Conservation (phyloP, 2,329 filamentous ascomycete genomes). For the Penicillium nordicum region DNA sequence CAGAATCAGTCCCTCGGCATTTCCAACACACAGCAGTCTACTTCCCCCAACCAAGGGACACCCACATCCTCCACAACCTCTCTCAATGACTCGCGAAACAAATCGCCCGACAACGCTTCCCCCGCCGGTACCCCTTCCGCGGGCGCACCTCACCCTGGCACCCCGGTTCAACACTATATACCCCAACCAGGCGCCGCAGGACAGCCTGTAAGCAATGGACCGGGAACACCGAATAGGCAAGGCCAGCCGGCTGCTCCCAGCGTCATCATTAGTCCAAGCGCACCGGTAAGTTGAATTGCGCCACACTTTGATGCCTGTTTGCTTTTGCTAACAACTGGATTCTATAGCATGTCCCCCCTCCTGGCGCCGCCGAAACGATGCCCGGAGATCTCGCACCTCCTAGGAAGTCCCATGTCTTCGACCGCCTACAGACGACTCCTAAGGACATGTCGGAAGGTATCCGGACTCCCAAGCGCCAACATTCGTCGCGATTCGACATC, state of each 20-base stretch:
- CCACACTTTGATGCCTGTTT: neutral
- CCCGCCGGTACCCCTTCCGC: slow-evolving; percentile 28
- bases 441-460: slow-evolving; percentile 96
- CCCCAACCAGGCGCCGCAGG: slow-evolving; percentile 34
- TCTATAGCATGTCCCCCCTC: slow-evolving; percentile 78
- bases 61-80: slow-evolving; percentile 87
- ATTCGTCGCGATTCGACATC: slow-evolving; percentile 96
- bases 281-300: slow-evolving; percentile 64
- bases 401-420: slow-evolving; percentile 88
- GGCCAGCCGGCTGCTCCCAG: slow-evolving; percentile 69
- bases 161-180: slow-evolving; percentile 38
- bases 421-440: slow-evolving; percentile 85
- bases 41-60: slow-evolving; percentile 63
- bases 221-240: slow-evolving; percentile 61
- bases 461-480: slow-evolving; percentile 90
- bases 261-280: slow-evolving; percentile 91
- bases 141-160: slow-evolving; percentile 29
- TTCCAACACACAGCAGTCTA: slow-evolving; percentile 53
- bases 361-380: slow-evolving; percentile 95
- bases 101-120: slow-evolving; percentile 53
- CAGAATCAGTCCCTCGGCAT: slow-evolving; percentile 59
- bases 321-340: slow-evolving; percentile 8
- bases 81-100: slow-evolving; percentile 79
- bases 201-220: slow-evolving; percentile 48
- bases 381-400: slow-evolving; percentile 93